Base-by-base conservation (phyloP, 495 filamentous ascomycete species). In the Hypoxylon perforatum region DNA sequence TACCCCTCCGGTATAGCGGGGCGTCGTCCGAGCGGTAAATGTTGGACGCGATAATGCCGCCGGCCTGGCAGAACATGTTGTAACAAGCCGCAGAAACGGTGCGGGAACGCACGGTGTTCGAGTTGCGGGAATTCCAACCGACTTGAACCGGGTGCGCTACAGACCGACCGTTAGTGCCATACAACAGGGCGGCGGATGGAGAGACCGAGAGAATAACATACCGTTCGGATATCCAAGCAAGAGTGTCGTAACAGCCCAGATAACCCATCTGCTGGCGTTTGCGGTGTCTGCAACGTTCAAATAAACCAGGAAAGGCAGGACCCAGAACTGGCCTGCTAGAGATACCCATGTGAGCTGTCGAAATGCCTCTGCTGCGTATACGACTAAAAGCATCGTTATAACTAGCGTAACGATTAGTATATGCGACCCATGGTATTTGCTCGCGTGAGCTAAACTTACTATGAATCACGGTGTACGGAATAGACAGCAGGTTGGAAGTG, bases 51-150 rank as follows among this genome's bases (percentile, higher is more conserved):
- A 91, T 84, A 50, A 91, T 87, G 19, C 79, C 88, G 28, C 83
- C 82, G 0, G 82, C 79, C 68, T 93, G 90, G 0, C 89, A 85
- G 54, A 81, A 82, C 89, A 93, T 92, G 72, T 91, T 89, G 71
- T 87, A 88, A 50, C 83, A 72, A 4, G 86, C 85, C 0, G 83
- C 84, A 0, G 84, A 85, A 8, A 88, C 81, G 0, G 87, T 85
- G 0, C 86, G 75, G 0, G 83, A 78, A 4, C 85, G 78, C 12
- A 89, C 86, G 4, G 82, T 77, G 38, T 87, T 86, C 1, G 83
- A 82, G 63, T 88, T 87, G 7, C 87, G 80, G 8, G 73, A 75
- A 23, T 73, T 75, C 72, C 72, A 76, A 9, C 67, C 70, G 3
- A 76, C 76, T 64, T 78, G 76, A 25, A 78, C 84, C 70, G 87